Evolutionary conservation across 805 yeast species (phyloP).

Genomic region (Yueomyces sinensis): DNA sequence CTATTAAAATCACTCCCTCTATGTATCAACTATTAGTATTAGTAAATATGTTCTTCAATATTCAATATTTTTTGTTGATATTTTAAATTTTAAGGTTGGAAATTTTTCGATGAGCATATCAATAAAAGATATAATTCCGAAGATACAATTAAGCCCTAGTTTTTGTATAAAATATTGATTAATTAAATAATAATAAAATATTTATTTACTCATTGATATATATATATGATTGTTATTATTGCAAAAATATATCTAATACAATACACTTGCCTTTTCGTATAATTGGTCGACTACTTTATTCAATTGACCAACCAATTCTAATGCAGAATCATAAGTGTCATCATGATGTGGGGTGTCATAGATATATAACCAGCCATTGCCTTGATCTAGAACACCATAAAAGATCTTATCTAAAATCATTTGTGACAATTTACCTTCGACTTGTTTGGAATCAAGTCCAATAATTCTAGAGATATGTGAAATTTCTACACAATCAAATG

Average conservation of each 20-base stretch:
- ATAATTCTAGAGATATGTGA: slow-evolving; percentile 77
- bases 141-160: not conserved
- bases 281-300: slow-evolving; percentile 78
- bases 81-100: slow-evolving; percentile 38
- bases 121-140: not conserved
- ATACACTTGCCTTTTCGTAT: slow-evolving; percentile 83
- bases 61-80: slow-evolving; percentile 43
- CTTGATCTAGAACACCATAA: slow-evolving; percentile 94
- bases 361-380: slow-evolving; percentile 91
- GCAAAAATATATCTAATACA: slow-evolving; percentile 32
- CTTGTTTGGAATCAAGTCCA: slow-evolving; percentile 75
- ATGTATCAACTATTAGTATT: slow-evolving; percentile 25
- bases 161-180: too few relatives aligned
- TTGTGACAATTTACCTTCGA: slow-evolving; percentile 88
- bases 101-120: not conserved
- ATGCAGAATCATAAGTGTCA: slow-evolving; percentile 75
- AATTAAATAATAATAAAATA: too few relatives aligned
- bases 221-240: too few relatives aligned
- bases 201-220: too few relatives aligned
- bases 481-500: slow-evolving; percentile 91
- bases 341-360: slow-evolving; percentile 84
- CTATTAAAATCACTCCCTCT: too few relatives aligned
- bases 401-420: slow-evolving; percentile 95
- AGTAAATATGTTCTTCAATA: slow-evolving; percentile 28
- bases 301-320: slow-evolving; percentile 78